phyloP scores from a whole-genome alignment of 768 basidiomycete species.

The Naganishia friedmannii region DNA sequence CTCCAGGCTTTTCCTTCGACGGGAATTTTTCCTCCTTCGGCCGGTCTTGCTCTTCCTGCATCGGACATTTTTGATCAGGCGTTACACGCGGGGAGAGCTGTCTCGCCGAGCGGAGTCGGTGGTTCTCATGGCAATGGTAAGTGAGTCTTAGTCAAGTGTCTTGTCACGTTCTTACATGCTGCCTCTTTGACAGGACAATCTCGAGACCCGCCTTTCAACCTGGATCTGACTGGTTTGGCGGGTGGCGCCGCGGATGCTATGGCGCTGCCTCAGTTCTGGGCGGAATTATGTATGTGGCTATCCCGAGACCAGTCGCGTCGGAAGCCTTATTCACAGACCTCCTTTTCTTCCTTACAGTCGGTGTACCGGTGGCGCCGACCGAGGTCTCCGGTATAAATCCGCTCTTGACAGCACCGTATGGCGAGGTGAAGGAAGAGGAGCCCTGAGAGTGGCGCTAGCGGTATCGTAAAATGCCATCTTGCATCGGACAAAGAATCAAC shows the following conservation, averaged over 20 bases:
- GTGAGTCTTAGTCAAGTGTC: neutral
- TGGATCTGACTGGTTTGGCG: slow-evolving; percentile 20
- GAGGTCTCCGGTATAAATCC: neutral
- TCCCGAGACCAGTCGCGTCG: neutral
- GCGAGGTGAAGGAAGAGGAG: neutral
- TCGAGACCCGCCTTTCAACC: slow-evolving; percentile 10
- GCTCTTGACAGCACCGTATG: neutral
- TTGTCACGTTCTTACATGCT: neutral
- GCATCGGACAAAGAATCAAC: neutral
- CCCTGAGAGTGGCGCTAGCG: neutral
- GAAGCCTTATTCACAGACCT: neutral
- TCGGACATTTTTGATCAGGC: slow-evolving; percentile 1
- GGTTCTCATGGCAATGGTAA: neutral
- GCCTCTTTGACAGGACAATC: slow-evolving; percentile 1
- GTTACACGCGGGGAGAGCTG: neutral
- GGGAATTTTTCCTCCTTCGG: slow-evolving; percentile 19
- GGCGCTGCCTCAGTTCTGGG: slow-evolving; percentile 33
- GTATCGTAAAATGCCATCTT: neutral
- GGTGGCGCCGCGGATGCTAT: slow-evolving; percentile 25
- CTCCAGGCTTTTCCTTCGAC: slow-evolving; percentile 30
- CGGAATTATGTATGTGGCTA: slow-evolving; percentile 25
- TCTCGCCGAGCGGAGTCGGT: neutral
- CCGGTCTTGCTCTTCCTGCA: neutral
- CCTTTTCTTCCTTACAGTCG: slow-evolving; percentile 9
- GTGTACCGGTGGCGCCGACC: slow-evolving; percentile 4